Conservation (phyloP, 192 early-diverging fungal genomes). For the Mortierella claussenii region DNA sequence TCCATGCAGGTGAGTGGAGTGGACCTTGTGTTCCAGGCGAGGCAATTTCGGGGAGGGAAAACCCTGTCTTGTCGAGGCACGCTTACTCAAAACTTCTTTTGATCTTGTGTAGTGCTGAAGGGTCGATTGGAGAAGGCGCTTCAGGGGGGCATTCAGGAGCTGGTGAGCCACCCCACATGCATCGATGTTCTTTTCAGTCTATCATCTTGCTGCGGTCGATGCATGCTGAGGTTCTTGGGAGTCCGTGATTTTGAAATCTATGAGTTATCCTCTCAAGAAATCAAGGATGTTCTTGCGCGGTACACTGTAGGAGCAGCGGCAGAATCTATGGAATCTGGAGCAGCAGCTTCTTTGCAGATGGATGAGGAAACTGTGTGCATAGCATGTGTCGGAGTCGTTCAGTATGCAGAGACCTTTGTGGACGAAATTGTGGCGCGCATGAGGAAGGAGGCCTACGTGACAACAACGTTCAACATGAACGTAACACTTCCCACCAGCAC, state of each 20-base stretch:
- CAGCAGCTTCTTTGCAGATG: background rate
- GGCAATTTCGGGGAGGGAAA: no score
- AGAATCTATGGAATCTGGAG: background rate
- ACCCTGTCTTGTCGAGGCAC: no score
- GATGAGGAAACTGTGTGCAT: conserved; percentile 20
- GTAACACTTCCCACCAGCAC: conserved; percentile 55
- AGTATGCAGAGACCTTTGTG: conserved; percentile 39
- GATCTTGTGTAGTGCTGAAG: conserved; percentile 7
- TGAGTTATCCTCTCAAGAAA: conserved; percentile 29
- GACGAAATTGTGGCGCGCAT: conserved; percentile 33
- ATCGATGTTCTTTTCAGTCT: conserved; percentile 36
- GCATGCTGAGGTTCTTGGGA: conserved; percentile 47
- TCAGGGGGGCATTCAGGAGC: conserved; percentile 4
- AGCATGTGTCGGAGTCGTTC: conserved; percentile 50
- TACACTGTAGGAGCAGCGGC: background rate
- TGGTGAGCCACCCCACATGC: background rate
- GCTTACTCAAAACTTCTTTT: no score
- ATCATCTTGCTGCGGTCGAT: conserved; percentile 49
- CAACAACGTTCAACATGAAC: conserved; percentile 49
- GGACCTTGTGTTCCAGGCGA: no score
- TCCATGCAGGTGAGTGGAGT: background rate
- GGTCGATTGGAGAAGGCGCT: conserved; percentile 13
- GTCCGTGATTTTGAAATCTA: conserved; percentile 45
- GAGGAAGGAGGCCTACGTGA: conserved; percentile 40
- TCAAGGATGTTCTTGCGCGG: conserved; percentile 16